phyloP scores from a whole-genome alignment of 176 grass and related monocot genomes.

The Carex littledalei region DNA sequence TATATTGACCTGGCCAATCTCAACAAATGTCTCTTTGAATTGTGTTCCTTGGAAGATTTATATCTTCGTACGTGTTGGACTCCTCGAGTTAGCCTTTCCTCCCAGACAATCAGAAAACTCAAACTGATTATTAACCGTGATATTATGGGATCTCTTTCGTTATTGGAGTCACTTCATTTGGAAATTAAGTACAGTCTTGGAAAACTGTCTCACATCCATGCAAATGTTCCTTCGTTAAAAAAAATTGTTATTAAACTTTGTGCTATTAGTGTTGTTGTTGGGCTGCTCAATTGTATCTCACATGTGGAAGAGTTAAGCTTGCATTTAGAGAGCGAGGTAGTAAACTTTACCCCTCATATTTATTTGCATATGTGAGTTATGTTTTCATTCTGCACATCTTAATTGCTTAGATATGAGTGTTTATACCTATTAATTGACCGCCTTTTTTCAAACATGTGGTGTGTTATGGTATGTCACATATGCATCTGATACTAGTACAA shows the following conservation, averaged over 20 bases:
- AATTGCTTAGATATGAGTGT: too few relatives aligned
- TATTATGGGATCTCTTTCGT: neutral
- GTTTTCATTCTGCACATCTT: too few relatives aligned
- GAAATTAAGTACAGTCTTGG: rapidly evolving
- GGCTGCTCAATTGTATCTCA: neutral
- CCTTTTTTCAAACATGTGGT: too few relatives aligned
- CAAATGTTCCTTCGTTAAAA: neutral
- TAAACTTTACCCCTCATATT: neutral
- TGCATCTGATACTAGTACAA: neutral
- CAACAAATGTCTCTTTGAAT: neutral
- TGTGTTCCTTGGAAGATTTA: neutral
- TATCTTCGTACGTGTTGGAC: neutral
- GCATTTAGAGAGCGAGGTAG: neutral
- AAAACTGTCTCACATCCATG: neutral
- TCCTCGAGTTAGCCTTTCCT: neutral
- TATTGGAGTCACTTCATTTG: neutral
- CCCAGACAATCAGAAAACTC: neutral
- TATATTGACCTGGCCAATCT: neutral
- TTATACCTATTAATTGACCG: too few relatives aligned
- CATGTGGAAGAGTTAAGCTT: neutral
- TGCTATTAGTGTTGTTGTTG: neutral
- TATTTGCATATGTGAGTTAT: too few relatives aligned
- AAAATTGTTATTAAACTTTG: neutral
- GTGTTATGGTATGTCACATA: too few relatives aligned
- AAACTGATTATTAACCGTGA: neutral